These are phyloP conservation scores for Lachnellula subtilissima DNA, from an alignment of 2,329 filamentous ascomycete genomes.

Conservation along the genomic window DNA sequence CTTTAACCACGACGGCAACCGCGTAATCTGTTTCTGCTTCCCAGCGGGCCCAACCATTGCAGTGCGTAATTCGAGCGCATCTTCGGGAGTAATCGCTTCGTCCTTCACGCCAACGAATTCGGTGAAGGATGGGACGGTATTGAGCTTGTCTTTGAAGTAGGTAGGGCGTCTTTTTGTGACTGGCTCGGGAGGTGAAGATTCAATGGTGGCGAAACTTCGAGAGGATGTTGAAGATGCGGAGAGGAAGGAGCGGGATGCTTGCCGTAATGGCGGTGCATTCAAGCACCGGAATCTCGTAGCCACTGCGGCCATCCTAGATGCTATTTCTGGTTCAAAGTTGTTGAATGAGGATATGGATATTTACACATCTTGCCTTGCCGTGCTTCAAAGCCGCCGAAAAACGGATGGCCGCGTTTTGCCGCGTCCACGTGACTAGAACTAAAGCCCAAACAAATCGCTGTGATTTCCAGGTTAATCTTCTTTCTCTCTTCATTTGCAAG, in stretches of 20 bases:
- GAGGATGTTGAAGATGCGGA: conserved; percentile 17
- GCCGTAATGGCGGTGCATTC: conserved; percentile 25
- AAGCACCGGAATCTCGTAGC: conserved; percentile 26
- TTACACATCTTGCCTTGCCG: too few species aligned
- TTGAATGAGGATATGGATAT: too few species aligned
- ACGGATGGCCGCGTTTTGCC: too few species aligned
- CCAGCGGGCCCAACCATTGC: conserved; percentile 60
- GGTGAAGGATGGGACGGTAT: conserved; percentile 49
- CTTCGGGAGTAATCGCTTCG: conserved; percentile 42
- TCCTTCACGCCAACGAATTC: conserved; percentile 49
- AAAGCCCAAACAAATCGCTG: too few species aligned
- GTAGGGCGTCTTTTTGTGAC: conserved; percentile 28
- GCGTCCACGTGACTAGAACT: too few species aligned
- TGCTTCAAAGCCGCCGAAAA: too few species aligned
- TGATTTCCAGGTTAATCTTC: too few species aligned
- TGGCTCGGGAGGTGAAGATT: conserved; percentile 19
- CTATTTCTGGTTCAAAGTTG: too few species aligned
- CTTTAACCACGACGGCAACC: conserved; percentile 91
- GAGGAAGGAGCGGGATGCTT: conserved; percentile 18
- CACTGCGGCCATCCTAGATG: conserved; percentile 23
- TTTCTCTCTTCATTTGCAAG: too few species aligned
- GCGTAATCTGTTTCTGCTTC: conserved; percentile 60
- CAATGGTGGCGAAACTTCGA: conserved; percentile 24
- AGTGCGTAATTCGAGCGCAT: conserved; percentile 56
- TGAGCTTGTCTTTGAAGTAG: conserved; percentile 34